These are phyloP conservation scores for Phylloporus scabripes DNA, from an alignment of 768 basidiomycete species.

Conservation along the genomic window DNA sequence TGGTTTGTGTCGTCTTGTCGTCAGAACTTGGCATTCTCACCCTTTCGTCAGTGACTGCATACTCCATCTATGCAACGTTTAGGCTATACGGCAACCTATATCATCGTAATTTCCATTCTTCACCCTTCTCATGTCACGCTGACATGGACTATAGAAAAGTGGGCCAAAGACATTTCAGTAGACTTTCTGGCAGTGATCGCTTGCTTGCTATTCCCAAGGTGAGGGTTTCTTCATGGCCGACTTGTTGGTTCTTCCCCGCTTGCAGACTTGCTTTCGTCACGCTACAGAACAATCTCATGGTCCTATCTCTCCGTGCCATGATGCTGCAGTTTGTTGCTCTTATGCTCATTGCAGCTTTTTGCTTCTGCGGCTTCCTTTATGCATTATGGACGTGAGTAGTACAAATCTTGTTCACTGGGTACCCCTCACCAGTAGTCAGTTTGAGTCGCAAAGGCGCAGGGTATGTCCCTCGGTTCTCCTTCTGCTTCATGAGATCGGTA, in stretches of 20 bases:
- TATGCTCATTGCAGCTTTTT: conserved; percentile 83
- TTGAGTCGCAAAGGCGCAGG: conserved; percentile 55
- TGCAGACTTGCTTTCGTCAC: conserved; percentile 88
- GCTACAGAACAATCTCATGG: conserved; percentile 73
- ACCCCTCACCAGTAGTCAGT: conserved; percentile 32
- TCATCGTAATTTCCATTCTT: conserved; percentile 38
- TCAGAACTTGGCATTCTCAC: neutral
- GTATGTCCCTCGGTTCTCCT: conserved; percentile 32
- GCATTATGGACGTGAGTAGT: conserved; percentile 83
- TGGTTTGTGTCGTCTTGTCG: conserved; percentile 38
- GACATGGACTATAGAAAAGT: conserved; percentile 38
- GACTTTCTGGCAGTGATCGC: conserved; percentile 88
- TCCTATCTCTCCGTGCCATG: conserved; percentile 85
- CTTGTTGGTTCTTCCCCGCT: neutral
- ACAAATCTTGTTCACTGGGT: neutral
- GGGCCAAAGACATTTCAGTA: conserved; percentile 67
- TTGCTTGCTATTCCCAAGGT: conserved; percentile 87
- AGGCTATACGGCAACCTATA: conserved; percentile 71
- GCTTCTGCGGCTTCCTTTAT: conserved; percentile 90
- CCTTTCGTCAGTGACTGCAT: conserved; percentile 59
- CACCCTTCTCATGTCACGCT: neutral
- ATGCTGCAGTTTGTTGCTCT: conserved; percentile 81
- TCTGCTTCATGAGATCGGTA: neutral
- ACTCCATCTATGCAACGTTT: conserved; percentile 67
- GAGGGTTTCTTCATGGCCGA: conserved; percentile 2